Evolutionary conservation across 129 eudicot genomes (phyloP), one percentile per base, ranked within the genome.

Genomic region (Cynara cardunculus): DNA sequence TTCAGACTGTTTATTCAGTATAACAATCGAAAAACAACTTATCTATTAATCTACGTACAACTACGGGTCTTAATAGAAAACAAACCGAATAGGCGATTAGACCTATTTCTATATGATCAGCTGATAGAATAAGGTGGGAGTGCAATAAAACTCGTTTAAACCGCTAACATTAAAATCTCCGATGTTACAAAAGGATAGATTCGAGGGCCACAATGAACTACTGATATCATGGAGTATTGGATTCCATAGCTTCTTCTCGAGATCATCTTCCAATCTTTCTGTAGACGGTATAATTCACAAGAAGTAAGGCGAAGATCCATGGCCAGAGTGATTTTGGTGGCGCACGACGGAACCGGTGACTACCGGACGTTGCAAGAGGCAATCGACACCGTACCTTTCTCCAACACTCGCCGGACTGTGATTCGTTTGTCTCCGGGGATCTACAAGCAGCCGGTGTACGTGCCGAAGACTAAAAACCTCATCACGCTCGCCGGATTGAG

Each of bases 391-490:
- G 88, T 94, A 24, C 97, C 98, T 2, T 88, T 94, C 19, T 61
- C 88, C 76, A 94, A 94, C 87, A 91, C 87, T 56, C 24, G 84
- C 44, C 91, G 97, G 3, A 89, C 94, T 18, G 78, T 89, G 24
- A 91, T 94, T 74, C 90, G 91, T 2, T 66, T 94, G 13, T 78
- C 93, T 7, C 97, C 98, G 2, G 98, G 97, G 8, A 82, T 88
- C 13, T 94, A 94, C 71, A 74, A 65, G 31, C 97, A 91, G 91
- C 98, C 97, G 18, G 76, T 91, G 21, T 89, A 93, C 76, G 86
- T 93, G 5, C 94, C 98, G 41, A 93, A 93, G 88, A 89, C 93
- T 24, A 93, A 91, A 79, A 94, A 94, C 82, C 78, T 86, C 84
- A 94, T 94, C 19, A 94, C 97, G 56, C 69, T 94, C 67, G 89